Evolutionary conservation across 2,329 filamentous ascomycete species (phyloP), one percentile per base, ranked within the genome.

Genomic region (Cladosporium sp.): DNA sequence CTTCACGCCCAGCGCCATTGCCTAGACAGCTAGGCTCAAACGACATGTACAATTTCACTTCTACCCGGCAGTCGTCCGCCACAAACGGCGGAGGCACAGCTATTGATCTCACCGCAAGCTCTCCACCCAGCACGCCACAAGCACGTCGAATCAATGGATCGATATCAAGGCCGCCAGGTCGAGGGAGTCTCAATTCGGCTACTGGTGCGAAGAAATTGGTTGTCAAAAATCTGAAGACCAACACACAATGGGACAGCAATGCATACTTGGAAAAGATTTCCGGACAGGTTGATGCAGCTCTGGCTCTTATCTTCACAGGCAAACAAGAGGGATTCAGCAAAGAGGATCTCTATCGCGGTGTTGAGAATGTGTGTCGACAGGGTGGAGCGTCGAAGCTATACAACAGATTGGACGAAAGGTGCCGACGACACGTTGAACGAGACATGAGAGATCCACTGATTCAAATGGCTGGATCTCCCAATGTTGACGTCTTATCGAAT

Each of bases 301-400:
- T 99, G 55, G 79, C 82, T 11, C 83, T 86, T 43, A 85, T 97
- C 22, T 93, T 97, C 70, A 78, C 78, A 6, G 82, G 84, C 40
- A 74, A 79, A 60, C 82, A 82, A 55, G 79, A 84, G 58, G 69
- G 72, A 51, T 77, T 78, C 64, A 92, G 92, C n/a, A 79, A 96
- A 38, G 94, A 97, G 74, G 87, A 90, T 66, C 79, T 99, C 14
- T 97, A 97, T 72, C 85, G 90, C 51, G 90, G 89, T 4, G 90
- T 96, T 1, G 94, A 99, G 79, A 92, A 96, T 70, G 81, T 96
- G 11, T 99, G 94, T 72, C 84, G 91, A 55, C 88, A 89, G 67
- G 89, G 88, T 1, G 83, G 86, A 66, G 88, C 90, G 2, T 80
- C 82, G 17, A 81, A 84, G 57, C 75, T 97, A 56, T 89, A 87